phyloP scores from a whole-genome alignment of 768 basidiomycete species.

The Serpula lacrymans region DNA sequence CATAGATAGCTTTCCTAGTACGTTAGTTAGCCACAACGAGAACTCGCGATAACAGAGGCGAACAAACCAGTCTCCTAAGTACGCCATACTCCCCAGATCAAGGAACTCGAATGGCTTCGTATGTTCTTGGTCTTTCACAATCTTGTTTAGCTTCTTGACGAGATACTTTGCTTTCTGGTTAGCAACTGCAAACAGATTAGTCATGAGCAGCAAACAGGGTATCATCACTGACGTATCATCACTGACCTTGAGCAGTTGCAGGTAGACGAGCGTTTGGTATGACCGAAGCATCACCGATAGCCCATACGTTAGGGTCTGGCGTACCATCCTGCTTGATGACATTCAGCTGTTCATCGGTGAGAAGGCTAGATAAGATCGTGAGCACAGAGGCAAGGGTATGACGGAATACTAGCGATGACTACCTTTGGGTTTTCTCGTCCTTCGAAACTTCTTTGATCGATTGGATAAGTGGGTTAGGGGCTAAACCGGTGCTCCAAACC shows the following conservation, averaged over 20 bases:
- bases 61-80: constrained; percentile 70
- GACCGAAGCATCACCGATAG: constrained; percentile 75
- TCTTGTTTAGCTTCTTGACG: constrained; percentile 60
- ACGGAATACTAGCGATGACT: constrained; percentile 24
- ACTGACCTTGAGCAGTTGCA: constrained; percentile 78
- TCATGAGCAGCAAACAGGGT: constrained; percentile 11
- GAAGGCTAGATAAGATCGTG: constrained; percentile 26
- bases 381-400: constrained; percentile 7
- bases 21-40: constrained; percentile 8
- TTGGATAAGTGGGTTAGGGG: constrained; percentile 75
- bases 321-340: constrained; percentile 51
- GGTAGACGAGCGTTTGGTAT: constrained; percentile 60
- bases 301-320: constrained; percentile 69
- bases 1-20: constrained; percentile 75
- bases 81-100: constrained; percentile 74
- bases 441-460: constrained; percentile 59
- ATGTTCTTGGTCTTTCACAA: constrained; percentile 47
- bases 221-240: too few species aligned
- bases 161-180: constrained; percentile 74
- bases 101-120: constrained; percentile 63
- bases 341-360: constrained; percentile 59
- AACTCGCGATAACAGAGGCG: constrained; percentile 1
- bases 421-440: constrained; percentile 57
- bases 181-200: constrained; percentile 48
- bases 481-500: constrained; percentile 86